Evolutionary conservation across 2,329 filamentous ascomycete genomes (phyloP), one percentile per base, ranked within the genome.

Genomic region (Paramyrothecium sp.): DNA sequence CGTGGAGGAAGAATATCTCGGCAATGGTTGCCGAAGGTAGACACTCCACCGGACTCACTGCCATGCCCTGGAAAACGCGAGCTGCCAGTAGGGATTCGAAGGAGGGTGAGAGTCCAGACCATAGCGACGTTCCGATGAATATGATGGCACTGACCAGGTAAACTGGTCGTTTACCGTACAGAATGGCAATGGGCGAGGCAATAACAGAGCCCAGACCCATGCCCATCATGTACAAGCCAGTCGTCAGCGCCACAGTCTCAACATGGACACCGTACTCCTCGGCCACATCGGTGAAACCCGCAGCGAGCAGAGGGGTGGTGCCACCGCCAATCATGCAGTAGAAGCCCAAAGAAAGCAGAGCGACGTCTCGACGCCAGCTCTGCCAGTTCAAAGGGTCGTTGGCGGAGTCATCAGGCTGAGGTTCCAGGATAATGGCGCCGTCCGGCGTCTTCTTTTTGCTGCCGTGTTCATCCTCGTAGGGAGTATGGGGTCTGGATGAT

Each of bases 321-420:
- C 94, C 94, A 46, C 94, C 94, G 56, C 94, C 94, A 19, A 97
- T 75, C 86, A 97, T 90, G 73, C 92, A 97, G 73, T 96, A 97
- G 67, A 97, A 89, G 1, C 94, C 94, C 3, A 98, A 79, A 0
- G 89, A 94, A 0, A 96, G 66, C 60, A 98, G 75, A 0, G 94
- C 91, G 22, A 81, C 73, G 71, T 98, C 92, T 71, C 94, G 82
- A 46, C 91, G 85, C 87, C 91, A 91, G 7, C 82, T 77, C 0
- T 90, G 87, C 94, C 94, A 98, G 71, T 98, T 98, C 56, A 98
- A 77, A 1, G 94, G 94, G 66, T 98, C 94, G 63, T 98, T 97
- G 54, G 82, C 79, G 0, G 91, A 92, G 54, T 97, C 92, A 58
- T 97, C 92, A 0, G 94, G 94, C 70, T 98, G 94, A 0, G 94